Base-by-base conservation (phyloP, 352 stramenopile genomes). In the Phytophthora pisi region DNA sequence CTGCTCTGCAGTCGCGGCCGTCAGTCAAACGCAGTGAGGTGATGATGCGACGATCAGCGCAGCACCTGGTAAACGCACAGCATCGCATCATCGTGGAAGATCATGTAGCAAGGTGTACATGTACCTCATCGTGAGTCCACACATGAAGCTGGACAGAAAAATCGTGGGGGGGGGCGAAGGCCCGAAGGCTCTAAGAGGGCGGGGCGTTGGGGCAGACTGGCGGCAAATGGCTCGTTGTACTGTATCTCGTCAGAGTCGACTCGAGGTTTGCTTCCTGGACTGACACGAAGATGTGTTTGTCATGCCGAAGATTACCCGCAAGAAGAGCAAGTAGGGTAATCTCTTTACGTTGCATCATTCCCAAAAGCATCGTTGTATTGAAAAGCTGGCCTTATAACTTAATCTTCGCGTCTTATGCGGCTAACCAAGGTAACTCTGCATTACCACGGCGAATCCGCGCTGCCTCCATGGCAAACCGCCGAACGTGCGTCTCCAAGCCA, bases 391-490 rank as follows among this genome's bases (percentile, higher is more conserved):
- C 28, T 9, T 31, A 46, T 46, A 51, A 30, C 45, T 51, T 51
- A 28, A 51, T 31, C 40, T 23, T 16, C 4, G 10, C 4, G 11
- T 43, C 36, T 52, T 28, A 34, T 10, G 13, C 1, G 13, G 24
- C 23, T 36, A 54, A 13, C 47, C 47, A 31, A n/a, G 45, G 45
- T 9, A 9, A 10, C 5, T 6, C 8, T 55, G 24, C 8, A 30
- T 46, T 18, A 20, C 40, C 40, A 46, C 40, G 40, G 10, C 45
- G 45, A 51, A 51, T 51, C 9, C 38, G 16, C 11, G 46, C 65
- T 13, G 74, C 74, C 38, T 79, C 71, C 55, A 77, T 67, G 1
- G 74, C 74, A 73, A 76, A 73, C 28, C 60, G 59, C 7, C 71
- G 71, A 23, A 81, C 53, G 18, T 64, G 34, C 5, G 63, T 65